Evolutionary conservation across 1,139 yeast species (phyloP).

Genomic region (Pichia sp.): DNA sequence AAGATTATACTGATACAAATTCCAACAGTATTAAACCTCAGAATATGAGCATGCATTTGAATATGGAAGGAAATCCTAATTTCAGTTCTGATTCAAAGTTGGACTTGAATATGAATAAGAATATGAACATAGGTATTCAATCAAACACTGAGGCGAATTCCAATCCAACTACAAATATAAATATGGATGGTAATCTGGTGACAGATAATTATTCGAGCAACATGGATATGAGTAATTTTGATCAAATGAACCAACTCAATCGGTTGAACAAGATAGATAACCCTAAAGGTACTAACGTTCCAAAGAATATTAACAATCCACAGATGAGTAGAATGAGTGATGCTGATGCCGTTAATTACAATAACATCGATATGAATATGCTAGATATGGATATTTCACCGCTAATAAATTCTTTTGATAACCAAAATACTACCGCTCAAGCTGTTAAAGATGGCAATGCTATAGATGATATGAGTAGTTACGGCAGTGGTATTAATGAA

Average conservation of each 20-base stretch:
- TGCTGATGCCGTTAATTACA: neutral
- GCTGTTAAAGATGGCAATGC: neutral
- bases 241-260: too few species aligned
- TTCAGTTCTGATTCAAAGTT: too few species aligned
- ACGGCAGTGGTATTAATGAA: neutral
- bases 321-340: neutral
- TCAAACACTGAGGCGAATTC: neutral
- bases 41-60: neutral
- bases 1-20: neutral
- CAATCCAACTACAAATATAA: neutral
- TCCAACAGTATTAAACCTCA: too few species aligned
- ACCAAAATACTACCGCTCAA: neutral
- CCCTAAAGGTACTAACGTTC: too few species aligned
- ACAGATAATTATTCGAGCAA: too few species aligned
- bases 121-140: too few species aligned
- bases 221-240: too few species aligned
- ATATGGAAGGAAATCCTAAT: too few species aligned
- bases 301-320: neutral
- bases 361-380: neutral
- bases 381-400: neutral
- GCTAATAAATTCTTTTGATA: neutral
- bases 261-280: too few species aligned
- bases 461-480: neutral
- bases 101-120: too few species aligned
- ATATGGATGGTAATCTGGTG: neutral